Base-by-base conservation (phyloP, 1,284 basidiomycete species). In the Crocinoboletus sp. region DNA sequence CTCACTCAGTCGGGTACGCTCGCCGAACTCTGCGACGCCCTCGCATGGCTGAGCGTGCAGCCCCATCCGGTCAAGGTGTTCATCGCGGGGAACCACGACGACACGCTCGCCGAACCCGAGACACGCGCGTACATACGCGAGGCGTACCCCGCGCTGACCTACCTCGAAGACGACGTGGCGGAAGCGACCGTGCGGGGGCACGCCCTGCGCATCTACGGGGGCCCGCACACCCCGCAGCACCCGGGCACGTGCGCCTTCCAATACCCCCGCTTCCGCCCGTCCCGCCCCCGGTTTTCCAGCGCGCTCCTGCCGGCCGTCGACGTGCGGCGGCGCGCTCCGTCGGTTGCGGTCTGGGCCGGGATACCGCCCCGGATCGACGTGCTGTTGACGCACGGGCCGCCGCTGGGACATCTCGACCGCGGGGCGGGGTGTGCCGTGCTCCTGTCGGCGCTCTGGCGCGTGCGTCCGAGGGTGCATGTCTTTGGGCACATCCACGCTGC, bases 1-100 rank as follows among this genome's bases (percentile, higher is more conserved):
- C 61, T 71, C 32, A 63, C 63, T 6, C 36, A 54, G 7, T 60
- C 58, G 3, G 69, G 70, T 0, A 65, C 63, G 4, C 43, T 43
- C 24, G 9, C 49, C 15, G 67, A 74, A 45, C 54, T 70, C 15
- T 48, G 54, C 17, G 39, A 48, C 6, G 64, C 57, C n/a, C 56
- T 71, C 23, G 32, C 46, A 7, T 57, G 54, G 57, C 36, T 57
- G 2, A 48, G 29, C 13, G 28, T 9, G 11, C 52, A 57, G 6
- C 30, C 54, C 19, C 45, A 59, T 12, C 40, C 40, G 4, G 7
- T 52, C 45, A 56, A 56, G 27, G 22, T 59, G 4, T 51, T 55
- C n/a, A 43, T 59, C 28, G 55, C 45, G 0, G 57, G 55, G 1
- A 57, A 59, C 31, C 51, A 54, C 41, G 51, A 54, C 24, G 3